Evolutionary conservation across 108 stramenopile species (phyloP).

Genomic region (Pelagomonas calceolata): DNA sequence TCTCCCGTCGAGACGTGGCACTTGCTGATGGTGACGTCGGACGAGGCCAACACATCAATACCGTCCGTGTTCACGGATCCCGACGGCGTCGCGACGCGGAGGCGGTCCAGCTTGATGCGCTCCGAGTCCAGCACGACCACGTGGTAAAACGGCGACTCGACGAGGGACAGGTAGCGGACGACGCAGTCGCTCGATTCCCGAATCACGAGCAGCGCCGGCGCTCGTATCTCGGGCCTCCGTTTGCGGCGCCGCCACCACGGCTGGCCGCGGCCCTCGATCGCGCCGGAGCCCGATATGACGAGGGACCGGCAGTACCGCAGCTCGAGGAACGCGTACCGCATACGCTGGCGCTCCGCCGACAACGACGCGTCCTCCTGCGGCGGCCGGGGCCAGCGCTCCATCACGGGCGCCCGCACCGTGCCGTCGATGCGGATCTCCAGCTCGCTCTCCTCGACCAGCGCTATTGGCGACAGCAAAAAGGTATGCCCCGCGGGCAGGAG

Average conservation of each 20-base stretch:
- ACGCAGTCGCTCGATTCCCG: neutral
- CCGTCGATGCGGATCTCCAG: neutral
- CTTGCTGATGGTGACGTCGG: neutral
- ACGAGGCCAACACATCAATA: neutral
- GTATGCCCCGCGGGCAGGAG: neutral
- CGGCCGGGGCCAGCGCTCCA: neutral
- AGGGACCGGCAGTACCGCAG: neutral
- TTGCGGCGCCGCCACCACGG: neutral
- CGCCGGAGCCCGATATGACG: neutral
- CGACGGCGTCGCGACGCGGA: neutral
- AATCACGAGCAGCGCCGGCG: neutral
- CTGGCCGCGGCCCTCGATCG: neutral
- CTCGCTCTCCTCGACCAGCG: neutral
- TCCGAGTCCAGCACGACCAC: neutral
- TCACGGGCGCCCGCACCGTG: neutral
- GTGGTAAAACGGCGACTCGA: conserved; percentile 1
- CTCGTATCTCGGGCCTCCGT: neutral
- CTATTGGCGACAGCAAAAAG: neutral
- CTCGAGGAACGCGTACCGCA: neutral
- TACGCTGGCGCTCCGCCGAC: neutral
- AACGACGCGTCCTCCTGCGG: neutral
- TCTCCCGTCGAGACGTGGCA: neutral
- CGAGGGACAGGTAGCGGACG: neutral
- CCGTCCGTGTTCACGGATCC: conserved; percentile 5
- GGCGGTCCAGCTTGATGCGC: neutral